Base-by-base conservation (phyloP, 129 eudicot genomes). In the Erigeron canadensis region DNA sequence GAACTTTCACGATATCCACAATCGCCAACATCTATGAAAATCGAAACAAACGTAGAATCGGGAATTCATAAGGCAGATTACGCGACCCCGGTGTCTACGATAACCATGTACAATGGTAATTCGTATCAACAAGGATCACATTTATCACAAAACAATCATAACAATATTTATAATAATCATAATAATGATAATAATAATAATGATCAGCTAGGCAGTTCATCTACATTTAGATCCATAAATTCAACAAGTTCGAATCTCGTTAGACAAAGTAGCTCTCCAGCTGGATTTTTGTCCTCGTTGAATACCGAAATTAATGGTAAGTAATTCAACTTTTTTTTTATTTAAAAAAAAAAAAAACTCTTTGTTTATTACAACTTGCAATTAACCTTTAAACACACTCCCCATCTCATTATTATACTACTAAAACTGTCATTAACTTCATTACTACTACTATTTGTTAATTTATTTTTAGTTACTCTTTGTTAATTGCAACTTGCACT, bases 211-310 rank as follows among this genome's bases (percentile, higher is more conserved):
- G 83, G 40, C 21, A 72, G 62, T 55, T 68, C 79, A 42, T 70
- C 81, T 40, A 70, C 65, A 51, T 67, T 40, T 53, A 71, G 76
- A 71, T 43, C 65, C 43, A 72, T 56, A 66, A 79, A 61, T 39
- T 43, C 84, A 42, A 58, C 63, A 51, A 81, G 48, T 65, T 79
- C 89, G 0, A 81, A 76, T 89, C 96, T 93, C 71, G 55, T 87
- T 21, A 75, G 98, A 67, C 98, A 93, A 44, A 87, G 90, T 70
- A 93, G 98, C 69, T 89, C 96, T 46, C 98, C 98, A 41, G 98
- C 98, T 80, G 98, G 98, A 72, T 84, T 93, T 75, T 71, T 89
- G 69, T 67, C 83, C 23, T 41, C 82, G 56, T 41, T 87, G 76
- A 75, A 69, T 22, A 61, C 67, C 58, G 85, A 75, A 73, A 83